A percentile compares a stretch with the other conserved stretches of the same genome.
phyloP scores from a whole-genome alignment of 2,329 filamentous ascomycete species.

The Geoglossum cookeanum region DNA sequence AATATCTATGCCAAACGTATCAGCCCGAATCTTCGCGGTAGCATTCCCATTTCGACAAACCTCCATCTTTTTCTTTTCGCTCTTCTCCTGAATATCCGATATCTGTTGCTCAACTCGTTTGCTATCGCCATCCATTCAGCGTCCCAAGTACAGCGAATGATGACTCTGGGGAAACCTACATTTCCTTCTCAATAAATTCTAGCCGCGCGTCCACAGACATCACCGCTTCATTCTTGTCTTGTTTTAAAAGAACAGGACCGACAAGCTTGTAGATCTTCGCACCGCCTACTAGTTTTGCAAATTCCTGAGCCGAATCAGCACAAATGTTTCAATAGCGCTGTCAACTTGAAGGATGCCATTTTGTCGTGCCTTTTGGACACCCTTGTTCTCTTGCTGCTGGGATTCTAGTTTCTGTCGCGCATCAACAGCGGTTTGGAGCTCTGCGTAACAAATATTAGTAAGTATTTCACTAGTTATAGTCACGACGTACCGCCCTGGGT shows the following conservation, averaged over 20 bases:
- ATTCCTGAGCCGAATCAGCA: slow-evolving; percentile 40
- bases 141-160: not conserved
- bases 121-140: slow-evolving; percentile 20
- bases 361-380: slow-evolving; percentile 55
- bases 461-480: not conserved
- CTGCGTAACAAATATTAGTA: slow-evolving; percentile 26
- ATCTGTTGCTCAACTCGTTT: slow-evolving; percentile 49
- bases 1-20: slow-evolving; percentile 19
- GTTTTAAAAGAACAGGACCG: slow-evolving; percentile 82
- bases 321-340: not conserved
- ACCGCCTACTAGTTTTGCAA: slow-evolving; percentile 55
- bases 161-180: slow-evolving; percentile 37
- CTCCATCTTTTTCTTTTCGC: slow-evolving; percentile 45
- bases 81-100: slow-evolving; percentile 41
- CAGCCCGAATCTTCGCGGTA: not conserved
- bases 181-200: slow-evolving; percentile 85
- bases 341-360: not conserved
- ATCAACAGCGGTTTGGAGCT: slow-evolving; percentile 56
- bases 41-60: slow-evolving; percentile 22
- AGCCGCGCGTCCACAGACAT: slow-evolving; percentile 79
- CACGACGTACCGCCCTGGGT: slow-evolving; percentile 54
- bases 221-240: slow-evolving; percentile 77
- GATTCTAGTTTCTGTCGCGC: slow-evolving; percentile 83
- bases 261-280: slow-evolving; percentile 93
- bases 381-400: slow-evolving; percentile 80